Evolutionary conservation across 2,329 filamentous ascomycete genomes (phyloP).

Genomic region (Dactylellina parvicollis): DNA sequence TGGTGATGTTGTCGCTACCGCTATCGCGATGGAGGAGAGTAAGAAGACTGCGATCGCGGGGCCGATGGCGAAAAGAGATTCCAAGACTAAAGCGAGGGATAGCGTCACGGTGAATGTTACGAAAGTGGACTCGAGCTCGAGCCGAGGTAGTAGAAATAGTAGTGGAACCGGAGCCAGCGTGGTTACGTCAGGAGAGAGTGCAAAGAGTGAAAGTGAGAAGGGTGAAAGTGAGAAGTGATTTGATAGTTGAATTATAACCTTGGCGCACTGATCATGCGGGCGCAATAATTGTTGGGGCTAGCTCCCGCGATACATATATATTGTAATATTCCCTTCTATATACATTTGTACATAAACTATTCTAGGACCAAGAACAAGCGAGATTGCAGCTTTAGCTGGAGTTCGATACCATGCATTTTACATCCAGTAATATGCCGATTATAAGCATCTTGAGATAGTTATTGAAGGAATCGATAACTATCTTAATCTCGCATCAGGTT

Average conservation of each 20-base stretch:
- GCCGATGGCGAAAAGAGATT: neutral
- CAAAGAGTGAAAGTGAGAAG: conserved; percentile 1
- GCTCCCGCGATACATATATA: neutral
- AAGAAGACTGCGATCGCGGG: neutral
- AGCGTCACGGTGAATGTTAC: conserved; percentile 26
- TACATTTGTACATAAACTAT: too few relatives aligned
- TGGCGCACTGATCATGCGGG: neutral
- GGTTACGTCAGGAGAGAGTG: conserved; percentile 11
- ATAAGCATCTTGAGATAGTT: too few relatives aligned
- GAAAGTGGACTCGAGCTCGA: conserved; percentile 8
- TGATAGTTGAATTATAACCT: too few relatives aligned
- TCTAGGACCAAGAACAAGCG: too few relatives aligned
- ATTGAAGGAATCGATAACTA: too few relatives aligned
- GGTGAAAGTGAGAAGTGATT: too few relatives aligned
- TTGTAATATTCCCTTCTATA: too few relatives aligned
- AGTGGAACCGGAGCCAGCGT: conserved; percentile 1
- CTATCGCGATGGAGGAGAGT: conserved; percentile 27
- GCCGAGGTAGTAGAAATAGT: conserved; percentile 12
- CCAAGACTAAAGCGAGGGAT: neutral
- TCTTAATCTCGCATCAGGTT: too few relatives aligned
- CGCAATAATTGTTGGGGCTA: neutral
- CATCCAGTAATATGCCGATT: too few relatives aligned
- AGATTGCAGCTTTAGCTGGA: too few relatives aligned
- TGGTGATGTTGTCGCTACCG: conserved; percentile 24
- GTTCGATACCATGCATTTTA: too few relatives aligned